Base-by-base conservation (phyloP, 495 filamentous ascomycete species). In the Terfezia claveryi region DNA sequence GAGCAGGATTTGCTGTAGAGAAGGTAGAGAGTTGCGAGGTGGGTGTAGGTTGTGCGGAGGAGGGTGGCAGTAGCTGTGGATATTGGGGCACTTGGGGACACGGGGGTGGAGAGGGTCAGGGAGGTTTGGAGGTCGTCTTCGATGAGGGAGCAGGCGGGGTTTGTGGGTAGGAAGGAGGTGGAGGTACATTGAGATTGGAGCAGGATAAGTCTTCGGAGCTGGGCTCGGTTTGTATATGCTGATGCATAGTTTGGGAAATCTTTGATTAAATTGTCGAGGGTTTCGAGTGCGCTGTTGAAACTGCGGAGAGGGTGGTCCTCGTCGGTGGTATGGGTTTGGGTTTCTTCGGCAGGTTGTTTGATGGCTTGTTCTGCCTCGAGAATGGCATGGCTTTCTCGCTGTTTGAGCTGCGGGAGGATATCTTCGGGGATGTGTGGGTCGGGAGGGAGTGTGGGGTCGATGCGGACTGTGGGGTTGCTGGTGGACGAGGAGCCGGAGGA, bases 151-250 rank as follows among this genome's bases (percentile, higher is more conserved):
- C 41, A 14, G 41, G 14, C 2, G 14, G 17, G 14, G 41, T 46
- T 4, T 0, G 12, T 58, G 0, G 2, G 63, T 51, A n/a, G 54
- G 20, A 60, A 68, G 27, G 27, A 0, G 7, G 27, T 32, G 1
- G 27, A 5, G 27, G 4, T 32, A 7, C 1, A 7, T 32, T 32
- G 27, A 2, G 27, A 32, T 32, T 32, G 27, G 58, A 37, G 76
- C 37, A 73, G 73, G 41, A 73, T 65, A 55, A 83, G 68, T 7
- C 86, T 73, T 0, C 78, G 59, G 12, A 79, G 74, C 59, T 91
- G 85, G 5, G 83, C 85, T 49, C 83, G 74, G 64, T 94, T 93
- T 57, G 81, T 82, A 57, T 78, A 76, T 0, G 77, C 82, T 50
- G 80, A 79, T 2, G 85, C 83, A 61, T 91, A 92, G 8, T 67